phyloP scores from a whole-genome alignment of 257 asterid genomes.

The Osmanthus fragrans region DNA sequence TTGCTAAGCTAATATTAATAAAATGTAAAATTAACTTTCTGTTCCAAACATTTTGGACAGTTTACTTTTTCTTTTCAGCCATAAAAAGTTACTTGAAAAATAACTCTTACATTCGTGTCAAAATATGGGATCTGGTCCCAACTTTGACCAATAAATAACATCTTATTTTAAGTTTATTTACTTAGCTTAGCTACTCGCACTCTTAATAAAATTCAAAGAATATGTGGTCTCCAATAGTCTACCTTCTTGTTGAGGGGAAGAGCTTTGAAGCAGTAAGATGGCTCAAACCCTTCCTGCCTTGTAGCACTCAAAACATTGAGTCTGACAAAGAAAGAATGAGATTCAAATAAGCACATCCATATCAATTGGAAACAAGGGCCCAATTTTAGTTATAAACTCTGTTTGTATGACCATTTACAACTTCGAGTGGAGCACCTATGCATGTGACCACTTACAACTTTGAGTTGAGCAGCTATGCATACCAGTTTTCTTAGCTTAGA shows the following conservation, averaged over 20 bases:
- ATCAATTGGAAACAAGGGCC: not conserved
- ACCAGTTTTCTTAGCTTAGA: not conserved
- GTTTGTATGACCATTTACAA: not conserved
- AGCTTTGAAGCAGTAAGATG: conserved; percentile 71
- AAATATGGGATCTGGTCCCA: not conserved
- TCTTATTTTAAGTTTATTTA: not conserved
- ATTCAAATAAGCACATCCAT: conserved; percentile 5
- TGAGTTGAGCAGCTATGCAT: not conserved
- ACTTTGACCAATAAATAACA: not conserved
- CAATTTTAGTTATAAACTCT: not conserved
- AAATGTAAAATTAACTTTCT: not conserved
- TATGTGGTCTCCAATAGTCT: not conserved
- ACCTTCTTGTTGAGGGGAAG: conserved; percentile 86
- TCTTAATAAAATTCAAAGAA: not conserved
- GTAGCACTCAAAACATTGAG: conserved; percentile 36
- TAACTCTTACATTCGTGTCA: not conserved
- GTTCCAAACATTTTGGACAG: not conserved
- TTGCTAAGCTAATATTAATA: not conserved
- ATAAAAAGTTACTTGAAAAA: not conserved
- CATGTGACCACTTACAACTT: not conserved
- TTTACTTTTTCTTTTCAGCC: not conserved
- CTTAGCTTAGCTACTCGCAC: not conserved
- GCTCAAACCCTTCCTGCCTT: conserved; percentile 42
- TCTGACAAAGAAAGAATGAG: conserved; percentile 34
- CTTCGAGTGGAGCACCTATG: not conserved